phyloP scores from a whole-genome alignment of 345 rosid species.

The Gossypium mustelinum region DNA sequence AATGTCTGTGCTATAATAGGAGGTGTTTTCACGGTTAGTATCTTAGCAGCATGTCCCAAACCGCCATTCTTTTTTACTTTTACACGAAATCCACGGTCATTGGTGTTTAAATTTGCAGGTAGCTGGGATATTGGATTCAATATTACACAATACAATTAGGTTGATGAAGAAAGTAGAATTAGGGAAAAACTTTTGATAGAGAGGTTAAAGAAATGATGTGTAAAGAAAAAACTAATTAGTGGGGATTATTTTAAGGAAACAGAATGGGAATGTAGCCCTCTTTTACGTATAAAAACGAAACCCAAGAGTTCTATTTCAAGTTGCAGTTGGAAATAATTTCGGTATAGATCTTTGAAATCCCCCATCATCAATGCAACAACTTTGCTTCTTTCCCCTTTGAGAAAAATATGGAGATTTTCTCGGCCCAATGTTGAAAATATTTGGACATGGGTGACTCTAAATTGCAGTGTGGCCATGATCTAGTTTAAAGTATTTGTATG shows the following conservation, averaged over 20 bases:
- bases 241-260: slow-evolving; percentile 12
- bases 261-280: neutral
- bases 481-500: no score
- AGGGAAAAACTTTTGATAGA: slow-evolving; percentile 83
- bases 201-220: neutral
- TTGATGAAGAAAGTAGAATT: slow-evolving; percentile 85
- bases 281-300: slow-evolving; percentile 10
- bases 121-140: slow-evolving; percentile 90
- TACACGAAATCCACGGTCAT: neutral
- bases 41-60: neutral
- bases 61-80: neutral
- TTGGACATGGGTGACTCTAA: no score
- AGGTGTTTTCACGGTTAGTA: slow-evolving; percentile 95
- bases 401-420: no score
- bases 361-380: neutral
- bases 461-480: no score
- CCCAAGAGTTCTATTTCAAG: neutral
- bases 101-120: slow-evolving; percentile 48
- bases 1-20: slow-evolving; percentile 95
- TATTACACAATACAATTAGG: slow-evolving; percentile 75
- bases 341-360: no score
- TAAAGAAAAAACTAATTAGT: slow-evolving; percentile 15
- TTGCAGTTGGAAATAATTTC: neutral
- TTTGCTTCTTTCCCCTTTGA: neutral
- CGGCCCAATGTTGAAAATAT: no score